Base-by-base conservation (phyloP, 352 stramenopile species). In the Pythium sp. region DNA sequence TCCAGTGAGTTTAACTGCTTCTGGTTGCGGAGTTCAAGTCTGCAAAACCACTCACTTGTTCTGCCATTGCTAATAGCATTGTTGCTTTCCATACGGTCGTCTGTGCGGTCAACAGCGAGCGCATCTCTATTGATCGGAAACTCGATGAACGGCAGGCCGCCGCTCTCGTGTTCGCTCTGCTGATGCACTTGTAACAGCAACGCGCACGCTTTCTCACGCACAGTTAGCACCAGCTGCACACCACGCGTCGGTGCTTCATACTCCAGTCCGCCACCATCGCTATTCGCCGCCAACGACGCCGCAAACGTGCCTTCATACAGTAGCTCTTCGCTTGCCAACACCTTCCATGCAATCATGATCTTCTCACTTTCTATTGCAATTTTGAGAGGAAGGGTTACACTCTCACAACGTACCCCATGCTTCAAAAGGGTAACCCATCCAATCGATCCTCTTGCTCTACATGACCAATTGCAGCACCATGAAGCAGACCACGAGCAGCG, bases 331-430 rank as follows among this genome's bases (percentile, higher is more conserved):
- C 78, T 71, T 26, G 46, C 51, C 34, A 76, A 79, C 55, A 87
- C 67, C 67, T 74, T 65, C 77, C 76, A 86, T 24, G 20, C 60
- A 49, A 84, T 47, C 61, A 72, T 65, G 11, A 11, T 73, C 15
- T 43, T 69, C 15, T 41, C 54, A 26, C 54, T 38, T 18, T 38
- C 59, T 51, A 34, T 62, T 34, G 41, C n/a, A 24, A 6, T 22
- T 36, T 12, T 9, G 41, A 9, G 4, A 49, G 5, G 15, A 46
- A 22, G 8, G 28, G 30, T 20, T 46, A 58, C 55, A 0, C n/a
- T 55, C 2, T 55, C 2, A 60, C 14, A 14, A 20, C 18, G 41
- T 62, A 46, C 20, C 20, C 32, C 32, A 68, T 14, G 24, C 26
- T 28, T 22, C 62, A 47, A 49, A 53, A 65, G 20, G 18, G 68